These are phyloP conservation scores for Pichia exigua DNA, from an alignment of 805 yeast genomes.

Conservation along the genomic window DNA sequence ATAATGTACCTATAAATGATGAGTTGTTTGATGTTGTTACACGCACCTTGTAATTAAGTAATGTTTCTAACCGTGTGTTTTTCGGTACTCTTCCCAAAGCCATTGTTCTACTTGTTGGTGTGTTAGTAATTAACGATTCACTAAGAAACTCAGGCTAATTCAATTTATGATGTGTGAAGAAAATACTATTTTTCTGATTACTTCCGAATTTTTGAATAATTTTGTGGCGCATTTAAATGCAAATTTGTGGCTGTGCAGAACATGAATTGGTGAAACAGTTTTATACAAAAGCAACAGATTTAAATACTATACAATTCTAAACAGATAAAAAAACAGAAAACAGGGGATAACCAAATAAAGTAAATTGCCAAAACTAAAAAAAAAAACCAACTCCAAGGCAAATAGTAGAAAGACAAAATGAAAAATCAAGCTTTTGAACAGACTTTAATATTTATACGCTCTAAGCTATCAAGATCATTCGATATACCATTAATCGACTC, in stretches of 20 bases:
- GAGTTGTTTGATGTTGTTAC: slow-evolving; percentile 74
- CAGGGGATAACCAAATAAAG: too few species aligned
- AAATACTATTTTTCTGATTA: too few species aligned
- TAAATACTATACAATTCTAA: too few species aligned
- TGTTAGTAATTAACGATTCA: too few species aligned
- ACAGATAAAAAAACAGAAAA: background rate
- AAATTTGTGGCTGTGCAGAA: background rate
- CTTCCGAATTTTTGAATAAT: background rate
- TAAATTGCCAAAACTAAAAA: too few species aligned
- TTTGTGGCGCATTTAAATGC: background rate
- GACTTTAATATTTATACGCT: background rate
- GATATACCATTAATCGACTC: background rate
- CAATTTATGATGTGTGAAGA: too few species aligned
- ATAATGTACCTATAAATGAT: slow-evolving; percentile 66
- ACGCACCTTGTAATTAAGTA: slow-evolving; percentile 65
- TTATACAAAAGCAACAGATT: background rate
- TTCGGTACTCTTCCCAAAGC: slow-evolving; percentile 24
- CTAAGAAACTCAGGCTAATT: too few species aligned
- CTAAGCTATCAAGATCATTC: background rate
- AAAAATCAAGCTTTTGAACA: background rate
- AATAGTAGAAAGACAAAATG: too few species aligned
- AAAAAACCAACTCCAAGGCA: too few species aligned
- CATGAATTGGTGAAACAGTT: background rate
- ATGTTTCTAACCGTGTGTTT: slow-evolving; percentile 46
- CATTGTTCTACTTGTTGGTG: too few species aligned